These are phyloP conservation scores for Lachnellula occidentalis DNA, from an alignment of 2,329 filamentous ascomycete genomes.

Conservation along the genomic window DNA sequence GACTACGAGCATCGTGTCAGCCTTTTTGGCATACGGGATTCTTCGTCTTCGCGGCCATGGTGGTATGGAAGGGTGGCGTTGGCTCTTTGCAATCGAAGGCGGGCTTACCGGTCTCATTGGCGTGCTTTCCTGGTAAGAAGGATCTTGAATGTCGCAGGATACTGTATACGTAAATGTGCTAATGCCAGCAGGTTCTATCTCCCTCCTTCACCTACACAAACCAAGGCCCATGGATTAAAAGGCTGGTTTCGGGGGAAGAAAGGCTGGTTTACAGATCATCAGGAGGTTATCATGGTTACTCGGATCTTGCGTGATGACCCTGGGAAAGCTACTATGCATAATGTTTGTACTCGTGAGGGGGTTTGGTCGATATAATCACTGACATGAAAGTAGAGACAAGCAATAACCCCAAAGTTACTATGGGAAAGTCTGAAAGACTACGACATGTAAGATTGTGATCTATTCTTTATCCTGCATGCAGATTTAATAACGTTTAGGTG, in stretches of 20 bases:
- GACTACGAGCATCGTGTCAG: conserved; percentile 9
- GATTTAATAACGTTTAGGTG: conserved; percentile 30
- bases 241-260: conserved; percentile 48
- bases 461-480: not conserved
- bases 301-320: conserved; percentile 46
- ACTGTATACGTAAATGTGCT: not conserved
- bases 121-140: conserved; percentile 4
- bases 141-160: not conserved
- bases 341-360: conserved; percentile 38
- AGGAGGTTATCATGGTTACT: conserved; percentile 58
- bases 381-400: conserved; percentile 32
- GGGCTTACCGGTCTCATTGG: conserved; percentile 12
- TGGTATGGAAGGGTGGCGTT: conserved; percentile 50
- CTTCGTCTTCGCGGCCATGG: conserved; percentile 48
- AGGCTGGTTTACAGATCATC: conserved; percentile 46
- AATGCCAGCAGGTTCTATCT: conserved; percentile 41
- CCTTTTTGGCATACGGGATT: conserved; percentile 37
- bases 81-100: conserved; percentile 44
- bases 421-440: conserved; percentile 44
- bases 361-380: not conserved
- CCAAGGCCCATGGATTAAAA: conserved; percentile 25
- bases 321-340: conserved; percentile 33
- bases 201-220: conserved; percentile 56
- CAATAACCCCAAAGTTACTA: conserved; percentile 39
- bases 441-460: conserved; percentile 36